Base-by-base conservation (phyloP, 305 asterid genomes). In the Ilex paraguariensis region DNA sequence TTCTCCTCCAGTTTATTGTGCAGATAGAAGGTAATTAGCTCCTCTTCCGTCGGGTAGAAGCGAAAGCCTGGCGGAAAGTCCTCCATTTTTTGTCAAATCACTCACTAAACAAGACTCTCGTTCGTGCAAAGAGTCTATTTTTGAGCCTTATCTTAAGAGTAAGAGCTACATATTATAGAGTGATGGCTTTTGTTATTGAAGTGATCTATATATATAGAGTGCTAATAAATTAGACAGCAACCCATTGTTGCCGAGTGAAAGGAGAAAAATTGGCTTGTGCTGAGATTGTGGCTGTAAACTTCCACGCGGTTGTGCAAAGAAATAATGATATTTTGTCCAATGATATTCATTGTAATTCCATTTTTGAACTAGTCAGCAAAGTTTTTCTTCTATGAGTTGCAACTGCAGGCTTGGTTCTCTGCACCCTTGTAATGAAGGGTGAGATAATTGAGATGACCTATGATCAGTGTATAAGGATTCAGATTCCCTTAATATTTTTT, bases 1-100 rank as follows among this genome's bases (percentile, higher is more conserved):
- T 57, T 71, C 0, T 63, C 64, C 5, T 78, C 69, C 17, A 81
- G 82, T 65, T 70, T 73, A 48, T 45, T 66, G 64, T 67, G 79
- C 21, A 82, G 84, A 44, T 82, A 82, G 76, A 82, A 82, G 13
- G 84, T 66, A 55, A 82, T 53, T 3, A 82, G 64, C 60, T 82
- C 88, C 59, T 82, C 88, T 73, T 82, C 88, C 0, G 86, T 82
- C 0, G 88, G 88, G 66, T 68, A 82, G 57, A 82, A 82, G 2
- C 88, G 75, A 70, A 73, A 80, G 11, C 88, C 86, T 2, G 75
- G 71, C 52, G 56, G 62, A 57, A 50, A 13, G 62, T 76, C 68
- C 46, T 66, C 81, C 78, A 73, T 76, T 31, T 45, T 59, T 53
- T 4, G 14, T 42, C 31, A 13, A 44, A 44, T 44, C 49, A 44